These are phyloP conservation scores for Helicostylum pulchrum DNA, from an alignment of 192 early-diverging fungal species.

Conservation along the genomic window DNA sequence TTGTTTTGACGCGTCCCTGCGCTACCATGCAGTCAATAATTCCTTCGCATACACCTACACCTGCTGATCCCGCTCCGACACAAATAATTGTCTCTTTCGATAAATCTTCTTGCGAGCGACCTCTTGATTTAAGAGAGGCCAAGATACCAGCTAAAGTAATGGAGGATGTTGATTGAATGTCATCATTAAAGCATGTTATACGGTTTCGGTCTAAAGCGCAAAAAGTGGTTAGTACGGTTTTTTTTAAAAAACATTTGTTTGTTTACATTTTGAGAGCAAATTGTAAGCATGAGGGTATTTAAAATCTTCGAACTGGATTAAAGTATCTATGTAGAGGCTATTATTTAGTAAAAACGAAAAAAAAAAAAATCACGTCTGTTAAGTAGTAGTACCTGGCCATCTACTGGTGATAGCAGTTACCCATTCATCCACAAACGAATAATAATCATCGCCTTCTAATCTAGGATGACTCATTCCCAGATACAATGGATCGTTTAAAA, in stretches of 20 bases:
- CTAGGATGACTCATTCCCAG: constrained; percentile 70
- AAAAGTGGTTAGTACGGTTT: neutral
- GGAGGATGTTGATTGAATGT: constrained; percentile 86
- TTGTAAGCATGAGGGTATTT: constrained; percentile 30
- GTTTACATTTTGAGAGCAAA: constrained; percentile 18
- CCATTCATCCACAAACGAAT: constrained; percentile 60
- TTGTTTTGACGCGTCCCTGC: constrained; percentile 15
- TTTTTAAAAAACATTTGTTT: neutral
- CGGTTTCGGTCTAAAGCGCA: constrained; percentile 54
- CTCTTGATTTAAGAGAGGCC: constrained; percentile 39
- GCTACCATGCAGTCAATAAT: constrained; percentile 28
- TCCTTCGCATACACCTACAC: constrained; percentile 53
- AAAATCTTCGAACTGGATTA: constrained; percentile 28
- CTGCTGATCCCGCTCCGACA: constrained; percentile 62
- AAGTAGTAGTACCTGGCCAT: constrained; percentile 49
- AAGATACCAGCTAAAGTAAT: constrained; percentile 57
- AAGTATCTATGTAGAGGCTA: constrained; percentile 8
- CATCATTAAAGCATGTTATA: constrained; percentile 88
- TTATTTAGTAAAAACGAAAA: neutral
- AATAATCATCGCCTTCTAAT: constrained; percentile 65
- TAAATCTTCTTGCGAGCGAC: constrained; percentile 40
- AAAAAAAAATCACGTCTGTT: neutral
- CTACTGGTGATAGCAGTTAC: constrained; percentile 49
- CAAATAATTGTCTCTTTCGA: constrained; percentile 54
- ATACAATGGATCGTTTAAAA: constrained; percentile 85